Conservation (phyloP, 1,139 yeast genomes). For the Sugiyamaella pinicola region DNA sequence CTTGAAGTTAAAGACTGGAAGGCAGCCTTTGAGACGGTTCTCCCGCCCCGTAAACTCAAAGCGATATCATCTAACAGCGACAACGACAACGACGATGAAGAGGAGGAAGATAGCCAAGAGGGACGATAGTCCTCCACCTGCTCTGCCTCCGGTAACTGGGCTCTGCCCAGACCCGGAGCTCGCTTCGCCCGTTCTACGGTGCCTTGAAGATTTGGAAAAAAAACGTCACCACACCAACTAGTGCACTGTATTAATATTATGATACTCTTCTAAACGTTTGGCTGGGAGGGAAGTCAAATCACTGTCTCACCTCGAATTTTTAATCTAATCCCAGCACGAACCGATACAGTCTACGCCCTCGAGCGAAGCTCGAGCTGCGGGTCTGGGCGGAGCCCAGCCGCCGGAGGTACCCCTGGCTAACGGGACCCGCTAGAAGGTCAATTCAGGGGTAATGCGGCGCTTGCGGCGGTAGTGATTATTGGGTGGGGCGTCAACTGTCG, state of each 20-base stretch:
- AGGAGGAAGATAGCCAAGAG: conserved; percentile 7
- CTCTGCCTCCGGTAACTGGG: not conserved
- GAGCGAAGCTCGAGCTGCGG: too few species aligned
- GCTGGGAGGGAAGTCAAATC: too few species aligned
- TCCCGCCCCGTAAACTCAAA: conserved; percentile 74
- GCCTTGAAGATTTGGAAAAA: too few species aligned
- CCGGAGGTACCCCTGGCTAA: not conserved
- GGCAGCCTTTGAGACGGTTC: conserved; percentile 75
- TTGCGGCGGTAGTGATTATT: not conserved
- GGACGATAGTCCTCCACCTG: not conserved
- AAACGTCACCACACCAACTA: too few species aligned
- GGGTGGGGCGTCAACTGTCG: not conserved
- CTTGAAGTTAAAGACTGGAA: conserved; percentile 82
- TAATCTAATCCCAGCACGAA: too few species aligned
- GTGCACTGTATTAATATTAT: too few species aligned
- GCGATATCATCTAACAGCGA: not conserved
- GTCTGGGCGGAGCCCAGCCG: not conserved
- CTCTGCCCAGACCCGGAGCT: conserved; percentile 1
- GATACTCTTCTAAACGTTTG: too few species aligned
- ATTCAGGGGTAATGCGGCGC: not conserved
- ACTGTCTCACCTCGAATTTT: too few species aligned
- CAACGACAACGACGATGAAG: conserved; percentile 23
- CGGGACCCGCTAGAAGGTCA: not conserved
- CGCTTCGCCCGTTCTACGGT: not conserved
- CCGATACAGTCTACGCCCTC: too few species aligned